These are phyloP conservation scores for Arctium lappa DNA, from an alignment of 129 eudicot species.

Conservation along the genomic window DNA sequence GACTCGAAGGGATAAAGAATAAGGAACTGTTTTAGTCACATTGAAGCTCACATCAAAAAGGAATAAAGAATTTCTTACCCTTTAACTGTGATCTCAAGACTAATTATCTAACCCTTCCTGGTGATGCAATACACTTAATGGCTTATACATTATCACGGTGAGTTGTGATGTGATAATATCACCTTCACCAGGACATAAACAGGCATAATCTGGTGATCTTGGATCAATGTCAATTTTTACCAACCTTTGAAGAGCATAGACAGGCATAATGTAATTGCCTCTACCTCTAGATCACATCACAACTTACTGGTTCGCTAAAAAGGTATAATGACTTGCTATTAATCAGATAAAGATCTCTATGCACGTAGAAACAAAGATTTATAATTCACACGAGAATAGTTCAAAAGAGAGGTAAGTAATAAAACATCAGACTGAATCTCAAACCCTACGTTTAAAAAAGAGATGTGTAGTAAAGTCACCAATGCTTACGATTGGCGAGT, in stretches of 20 bases:
- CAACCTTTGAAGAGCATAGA: neutral
- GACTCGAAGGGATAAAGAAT: neutral
- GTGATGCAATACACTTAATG: neutral
- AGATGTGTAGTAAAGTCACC: neutral
- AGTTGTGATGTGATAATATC: too few relatives aligned
- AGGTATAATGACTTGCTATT: neutral
- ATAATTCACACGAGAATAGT: neutral
- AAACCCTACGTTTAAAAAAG: constrained; percentile 12
- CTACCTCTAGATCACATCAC: neutral
- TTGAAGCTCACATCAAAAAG: neutral
- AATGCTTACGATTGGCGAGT: constrained; percentile 49
- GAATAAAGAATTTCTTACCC: neutral
- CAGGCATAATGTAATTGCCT: neutral
- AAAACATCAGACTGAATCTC: neutral
- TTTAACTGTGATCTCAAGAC: neutral
- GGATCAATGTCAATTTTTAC: neutral
- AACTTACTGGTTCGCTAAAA: constrained; percentile 1
- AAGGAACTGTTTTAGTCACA: neutral
- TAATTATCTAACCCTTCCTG: neutral
- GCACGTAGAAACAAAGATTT: neutral
- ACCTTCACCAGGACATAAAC: neutral
- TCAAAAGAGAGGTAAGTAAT: neutral
- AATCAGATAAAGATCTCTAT: neutral
- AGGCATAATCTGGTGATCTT: neutral
- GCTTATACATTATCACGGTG: neutral